Evolutionary conservation across 2,329 filamentous ascomycete genomes (phyloP).

Genomic region (Verticillium zaregamsianum): DNA sequence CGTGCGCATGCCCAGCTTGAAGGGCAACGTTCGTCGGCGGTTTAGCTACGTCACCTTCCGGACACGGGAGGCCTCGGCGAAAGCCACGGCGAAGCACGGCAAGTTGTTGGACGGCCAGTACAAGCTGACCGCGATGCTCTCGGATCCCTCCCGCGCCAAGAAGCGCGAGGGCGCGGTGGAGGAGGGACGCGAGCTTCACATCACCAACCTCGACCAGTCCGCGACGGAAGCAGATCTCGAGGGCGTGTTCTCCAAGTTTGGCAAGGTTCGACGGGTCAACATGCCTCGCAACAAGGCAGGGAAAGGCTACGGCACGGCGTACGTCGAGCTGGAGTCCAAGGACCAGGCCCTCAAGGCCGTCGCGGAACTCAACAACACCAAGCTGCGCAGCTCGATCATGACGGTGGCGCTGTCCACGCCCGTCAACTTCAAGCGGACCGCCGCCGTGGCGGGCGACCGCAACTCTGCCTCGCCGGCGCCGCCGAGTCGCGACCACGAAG

Average conservation of each 20-base stretch:
- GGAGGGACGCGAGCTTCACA: slow-evolving; percentile 83
- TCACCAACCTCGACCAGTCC: slow-evolving; percentile 63
- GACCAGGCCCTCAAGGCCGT: slow-evolving; percentile 65
- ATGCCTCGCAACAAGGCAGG: slow-evolving; percentile 66
- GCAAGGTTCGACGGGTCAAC: slow-evolving; percentile 67
- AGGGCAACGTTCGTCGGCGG: slow-evolving; percentile 80
- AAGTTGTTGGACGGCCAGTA: slow-evolving; percentile 63
- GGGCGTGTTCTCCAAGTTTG: slow-evolving; percentile 70
- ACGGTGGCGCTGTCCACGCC: slow-evolving; percentile 59
- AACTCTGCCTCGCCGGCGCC: slow-evolving; percentile 29
- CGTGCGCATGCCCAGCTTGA: slow-evolving; percentile 86
- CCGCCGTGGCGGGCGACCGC: slow-evolving; percentile 31
- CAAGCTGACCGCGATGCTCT: slow-evolving; percentile 74
- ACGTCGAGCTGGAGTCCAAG: slow-evolving; percentile 70
- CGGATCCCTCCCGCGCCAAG: slow-evolving; percentile 76
- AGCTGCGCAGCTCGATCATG: slow-evolving; percentile 64
- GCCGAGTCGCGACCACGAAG: slow-evolving; percentile 28
- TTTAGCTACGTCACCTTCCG: slow-evolving; percentile 97
- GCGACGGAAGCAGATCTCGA: slow-evolving; percentile 65
- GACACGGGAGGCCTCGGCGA: slow-evolving; percentile 60
- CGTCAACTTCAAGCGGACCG: slow-evolving; percentile 51
- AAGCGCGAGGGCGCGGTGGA: slow-evolving; percentile 72
- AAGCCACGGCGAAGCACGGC: slow-evolving; percentile 70
- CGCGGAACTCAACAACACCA: slow-evolving; percentile 64
- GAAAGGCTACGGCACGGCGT: slow-evolving; percentile 72